phyloP scores from a whole-genome alignment of 1,284 basidiomycete species.

The Phlebopus sp. region DNA sequence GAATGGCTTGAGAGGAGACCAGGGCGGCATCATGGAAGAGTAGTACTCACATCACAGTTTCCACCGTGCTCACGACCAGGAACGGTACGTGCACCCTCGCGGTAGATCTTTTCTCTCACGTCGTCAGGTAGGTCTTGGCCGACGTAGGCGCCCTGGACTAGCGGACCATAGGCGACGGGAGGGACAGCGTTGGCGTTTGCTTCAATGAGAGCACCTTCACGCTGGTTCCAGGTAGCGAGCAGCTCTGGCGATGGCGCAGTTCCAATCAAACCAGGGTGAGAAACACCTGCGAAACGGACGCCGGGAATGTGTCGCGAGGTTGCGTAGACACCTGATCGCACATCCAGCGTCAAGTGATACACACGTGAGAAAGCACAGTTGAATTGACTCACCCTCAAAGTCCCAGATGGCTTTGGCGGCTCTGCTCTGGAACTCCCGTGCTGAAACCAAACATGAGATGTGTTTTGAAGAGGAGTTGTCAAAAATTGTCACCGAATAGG shows the following conservation, averaged over 20 bases:
- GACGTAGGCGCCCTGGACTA: conserved; percentile 62
- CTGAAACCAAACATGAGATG: conserved; percentile 28
- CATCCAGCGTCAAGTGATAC: background rate
- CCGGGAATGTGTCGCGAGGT: conserved; percentile 49
- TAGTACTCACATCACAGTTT: conserved; percentile 70
- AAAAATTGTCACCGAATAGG: conserved; percentile 51
- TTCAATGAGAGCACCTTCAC: conserved; percentile 67
- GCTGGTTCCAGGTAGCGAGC: conserved; percentile 70
- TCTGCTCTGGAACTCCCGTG: conserved; percentile 65
- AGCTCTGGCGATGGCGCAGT: conserved; percentile 74
- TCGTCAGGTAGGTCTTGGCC: conserved; percentile 58
- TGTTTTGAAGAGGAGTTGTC: background rate
- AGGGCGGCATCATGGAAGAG: background rate
- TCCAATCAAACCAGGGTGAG: conserved; percentile 75
- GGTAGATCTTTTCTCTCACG: conserved; percentile 53
- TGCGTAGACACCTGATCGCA: conserved; percentile 12
- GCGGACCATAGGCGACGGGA: conserved; percentile 66
- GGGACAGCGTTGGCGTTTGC: conserved; percentile 54
- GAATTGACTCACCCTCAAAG: conserved; percentile 48
- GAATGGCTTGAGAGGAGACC: conserved; percentile 5
- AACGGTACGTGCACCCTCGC: conserved; percentile 72
- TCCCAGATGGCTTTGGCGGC: conserved; percentile 83
- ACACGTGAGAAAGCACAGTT: background rate
- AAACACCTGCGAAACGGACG: conserved; percentile 75
- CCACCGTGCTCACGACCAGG: conserved; percentile 82